phyloP scores from a whole-genome alignment of 1,284 basidiomycete species.

The Trametes polyzona region DNA sequence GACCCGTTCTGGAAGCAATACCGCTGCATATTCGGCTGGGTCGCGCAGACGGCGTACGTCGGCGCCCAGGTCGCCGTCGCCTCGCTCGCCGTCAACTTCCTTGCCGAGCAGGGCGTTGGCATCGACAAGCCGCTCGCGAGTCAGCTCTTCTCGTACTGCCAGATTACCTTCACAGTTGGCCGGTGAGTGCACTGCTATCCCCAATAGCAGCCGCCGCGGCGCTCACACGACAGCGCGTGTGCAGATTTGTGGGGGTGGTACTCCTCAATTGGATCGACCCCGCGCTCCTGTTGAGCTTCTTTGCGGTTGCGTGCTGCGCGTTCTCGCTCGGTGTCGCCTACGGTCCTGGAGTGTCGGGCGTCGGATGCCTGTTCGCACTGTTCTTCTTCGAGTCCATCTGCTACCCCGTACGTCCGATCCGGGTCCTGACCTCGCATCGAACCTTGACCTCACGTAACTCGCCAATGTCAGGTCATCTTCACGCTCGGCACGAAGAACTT shows the following conservation, averaged over 20 bases:
- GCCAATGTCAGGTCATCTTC: constrained; percentile 58
- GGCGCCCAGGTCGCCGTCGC: constrained; percentile 79
- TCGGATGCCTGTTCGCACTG: constrained; percentile 67
- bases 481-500: constrained; percentile 73
- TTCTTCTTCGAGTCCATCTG: constrained; percentile 83
- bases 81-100: constrained; percentile 73
- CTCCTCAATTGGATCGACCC: constrained; percentile 69
- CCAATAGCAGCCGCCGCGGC: not conserved
- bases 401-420: constrained; percentile 52
- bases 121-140: constrained; percentile 57
- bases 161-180: constrained; percentile 73
- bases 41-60: constrained; percentile 75
- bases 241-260: constrained; percentile 64
- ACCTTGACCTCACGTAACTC: not conserved
- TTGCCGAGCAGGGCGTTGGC: constrained; percentile 65
- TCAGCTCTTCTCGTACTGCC: constrained; percentile 71
- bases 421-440: not conserved
- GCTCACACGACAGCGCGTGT: not conserved
- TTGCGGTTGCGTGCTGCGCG: constrained; percentile 53
- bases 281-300: constrained; percentile 62
- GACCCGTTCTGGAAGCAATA: constrained; percentile 74
- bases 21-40: constrained; percentile 70
- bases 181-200: constrained; percentile 43
- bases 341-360: constrained; percentile 55
- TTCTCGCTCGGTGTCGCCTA: constrained; percentile 60